phyloP scores from a whole-genome alignment of 2,329 filamentous ascomycete genomes.

The Alternaria panax region DNA sequence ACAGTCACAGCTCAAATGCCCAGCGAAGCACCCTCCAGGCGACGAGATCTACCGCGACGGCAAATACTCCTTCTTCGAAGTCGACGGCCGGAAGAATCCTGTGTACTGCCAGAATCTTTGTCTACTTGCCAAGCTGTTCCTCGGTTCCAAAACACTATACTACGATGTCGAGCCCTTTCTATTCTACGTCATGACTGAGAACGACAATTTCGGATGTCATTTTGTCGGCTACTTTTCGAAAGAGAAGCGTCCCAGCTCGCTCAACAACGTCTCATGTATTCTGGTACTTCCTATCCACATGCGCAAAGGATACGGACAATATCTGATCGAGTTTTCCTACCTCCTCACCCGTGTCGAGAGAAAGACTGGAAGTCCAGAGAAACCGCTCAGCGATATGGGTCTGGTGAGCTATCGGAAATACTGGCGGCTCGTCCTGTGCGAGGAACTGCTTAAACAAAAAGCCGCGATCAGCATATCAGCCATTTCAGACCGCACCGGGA shows the following conservation, averaged over 20 bases:
- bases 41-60: slow-evolving; percentile 96
- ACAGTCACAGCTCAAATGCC: slow-evolving; percentile 72
- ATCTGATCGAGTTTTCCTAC: slow-evolving; percentile 98
- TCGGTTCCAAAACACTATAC: slow-evolving; percentile 98
- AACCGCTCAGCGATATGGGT: slow-evolving; percentile 97
- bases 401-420: slow-evolving; percentile 97
- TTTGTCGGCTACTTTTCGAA: slow-evolving; percentile 99
- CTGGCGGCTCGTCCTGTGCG: slow-evolving; percentile 89
- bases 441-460: slow-evolving; percentile 75
- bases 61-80: slow-evolving; percentile 94
- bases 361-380: slow-evolving; percentile 95
- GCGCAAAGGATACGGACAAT: slow-evolving; percentile 94
- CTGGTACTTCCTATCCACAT: slow-evolving; percentile 95
- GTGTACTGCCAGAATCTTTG: slow-evolving; percentile 99
- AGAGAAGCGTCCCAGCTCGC: slow-evolving; percentile 91
- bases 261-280: slow-evolving; percentile 98
- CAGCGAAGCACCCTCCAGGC: slow-evolving; percentile 93
- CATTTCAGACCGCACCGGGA: slow-evolving; percentile 88
- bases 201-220: slow-evolving; percentile 89
- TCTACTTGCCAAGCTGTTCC: slow-evolving; percentile 91
- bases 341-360: slow-evolving; percentile 90
- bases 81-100: slow-evolving; percentile 94
- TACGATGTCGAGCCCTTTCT: slow-evolving; percentile 97
- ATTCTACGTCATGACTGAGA: slow-evolving; percentile 96
- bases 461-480: slow-evolving; percentile 63